phyloP scores from a whole-genome alignment of 805 yeast species.

The Myxozyma geophila region DNA sequence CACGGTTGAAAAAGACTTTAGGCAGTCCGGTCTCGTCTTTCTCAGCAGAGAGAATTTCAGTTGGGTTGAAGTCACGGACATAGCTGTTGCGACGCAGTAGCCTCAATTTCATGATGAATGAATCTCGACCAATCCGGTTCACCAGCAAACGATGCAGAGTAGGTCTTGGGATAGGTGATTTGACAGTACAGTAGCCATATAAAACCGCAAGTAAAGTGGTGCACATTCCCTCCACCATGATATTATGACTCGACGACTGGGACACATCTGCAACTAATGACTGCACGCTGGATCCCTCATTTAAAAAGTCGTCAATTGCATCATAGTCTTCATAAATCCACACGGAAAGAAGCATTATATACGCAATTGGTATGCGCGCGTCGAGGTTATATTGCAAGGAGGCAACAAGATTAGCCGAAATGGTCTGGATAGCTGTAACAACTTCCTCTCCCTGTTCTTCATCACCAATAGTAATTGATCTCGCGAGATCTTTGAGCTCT shows the following conservation, averaged over 20 bases:
- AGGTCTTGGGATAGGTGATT: conserved; percentile 60
- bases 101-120: conserved; percentile 70
- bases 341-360: conserved; percentile 68
- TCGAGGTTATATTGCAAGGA: conserved; percentile 62
- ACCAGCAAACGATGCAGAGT: conserved; percentile 66
- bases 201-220: conserved; percentile 72
- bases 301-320: conserved; percentile 75
- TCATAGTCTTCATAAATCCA: conserved; percentile 80
- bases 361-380: conserved; percentile 77
- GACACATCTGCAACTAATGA: conserved; percentile 70
- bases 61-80: conserved; percentile 62
- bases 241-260: conserved; percentile 51
- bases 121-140: conserved; percentile 78
- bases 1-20: conserved; percentile 68
- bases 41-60: conserved; percentile 54
- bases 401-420: conserved; percentile 73
- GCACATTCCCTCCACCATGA: conserved; percentile 72
- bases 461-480: conserved; percentile 60
- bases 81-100: conserved; percentile 66
- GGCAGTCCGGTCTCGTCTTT: conserved; percentile 89
- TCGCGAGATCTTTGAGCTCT: conserved; percentile 55
- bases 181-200: conserved; percentile 71
- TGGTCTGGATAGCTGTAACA: conserved; percentile 70
- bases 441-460: conserved; percentile 64
- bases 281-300: conserved; percentile 67